Base-by-base conservation (phyloP, 2,329 filamentous ascomycete species). In the Grosmannia serpens region DNA sequence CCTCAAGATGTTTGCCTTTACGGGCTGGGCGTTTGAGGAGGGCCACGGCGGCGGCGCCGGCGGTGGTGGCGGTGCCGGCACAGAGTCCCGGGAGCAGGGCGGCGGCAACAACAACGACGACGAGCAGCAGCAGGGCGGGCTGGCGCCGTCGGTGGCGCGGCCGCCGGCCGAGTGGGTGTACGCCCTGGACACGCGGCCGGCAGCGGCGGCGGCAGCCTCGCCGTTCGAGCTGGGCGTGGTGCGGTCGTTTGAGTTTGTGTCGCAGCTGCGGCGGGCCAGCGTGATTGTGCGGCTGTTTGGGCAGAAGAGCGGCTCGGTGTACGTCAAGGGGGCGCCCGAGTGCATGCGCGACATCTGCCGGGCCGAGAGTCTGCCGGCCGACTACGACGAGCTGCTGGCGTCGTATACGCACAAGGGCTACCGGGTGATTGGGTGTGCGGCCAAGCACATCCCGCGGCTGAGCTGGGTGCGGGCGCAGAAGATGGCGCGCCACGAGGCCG, bases 1-100 rank as follows among this genome's bases (percentile, higher is more conserved):
- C 70, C 78, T 96, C 59, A 97, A 97, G 70, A 99, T 99, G 94
- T 99, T 99, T 69, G 87, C 96, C 63, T 99, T 96, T 65, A 97
- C 94, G 0, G 81, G 82, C 7, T 99, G 94, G 94, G 82, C 83
- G 4, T 99, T 89, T 65, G 88, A 96, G 69, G 94, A 99, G 74
- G 90, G 91, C 2, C 85, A 85, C 52, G 85, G 91, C 64, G 79
- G 80, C 56, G 73, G 78, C 27, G 81, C 79, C 17, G 31, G 29
- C 5, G 31, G 35, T 9, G 44, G 33, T 3, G 50, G 29, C 22
- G 29, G 13, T 22, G 38, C 17, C 13, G 17, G 10, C 2, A 7
- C 10, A 3, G 44, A 27, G 27, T 4, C 3, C 31, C 27, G 9
- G 4, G 52, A 44, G n/a, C 29, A 24, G 50, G 20, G 31, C 82